Conservation (phyloP, 2,329 filamentous ascomycete species). For the Lasiodiplodia hormozganensis region DNA sequence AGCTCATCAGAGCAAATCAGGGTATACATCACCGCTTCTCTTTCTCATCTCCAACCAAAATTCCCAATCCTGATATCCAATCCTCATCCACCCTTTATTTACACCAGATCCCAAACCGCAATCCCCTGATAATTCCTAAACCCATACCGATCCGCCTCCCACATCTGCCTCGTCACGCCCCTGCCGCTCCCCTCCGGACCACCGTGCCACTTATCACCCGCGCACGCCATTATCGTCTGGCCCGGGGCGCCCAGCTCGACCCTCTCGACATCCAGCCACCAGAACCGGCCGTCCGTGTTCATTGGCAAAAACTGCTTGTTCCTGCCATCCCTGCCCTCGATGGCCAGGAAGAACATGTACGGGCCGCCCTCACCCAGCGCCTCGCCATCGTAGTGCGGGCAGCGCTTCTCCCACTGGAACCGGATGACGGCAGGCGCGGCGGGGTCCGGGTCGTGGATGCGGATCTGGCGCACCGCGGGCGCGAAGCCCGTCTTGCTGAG, state of each 20-base stretch:
- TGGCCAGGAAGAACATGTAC: constrained; percentile 72
- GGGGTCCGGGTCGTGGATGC: constrained; percentile 59
- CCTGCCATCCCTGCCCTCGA: constrained; percentile 66
- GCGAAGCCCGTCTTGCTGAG: constrained; percentile 65
- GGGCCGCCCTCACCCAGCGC: constrained; percentile 69
- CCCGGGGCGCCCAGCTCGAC: constrained; percentile 56
- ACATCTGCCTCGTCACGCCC: constrained; percentile 28
- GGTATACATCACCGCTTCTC: not conserved
- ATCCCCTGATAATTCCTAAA: constrained; percentile 23
- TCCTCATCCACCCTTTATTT: not conserved
- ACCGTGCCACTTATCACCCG: constrained; percentile 23
- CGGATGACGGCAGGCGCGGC: constrained; percentile 58
- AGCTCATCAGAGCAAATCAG: not conserved
- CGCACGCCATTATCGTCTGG: constrained; percentile 17
- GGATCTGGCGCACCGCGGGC: constrained; percentile 67
- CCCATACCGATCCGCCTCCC: constrained; percentile 24
- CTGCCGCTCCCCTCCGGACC: constrained; percentile 24
- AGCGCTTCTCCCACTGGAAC: constrained; percentile 81
- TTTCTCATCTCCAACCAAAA: no score
- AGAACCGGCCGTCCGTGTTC: constrained; percentile 75
- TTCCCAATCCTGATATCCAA: not conserved
- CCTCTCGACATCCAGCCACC: constrained; percentile 75
- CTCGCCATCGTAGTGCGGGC: constrained; percentile 82
- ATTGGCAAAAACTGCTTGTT: constrained; percentile 73
- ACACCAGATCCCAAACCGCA: constrained; percentile 17